phyloP scores from a whole-genome alignment of 352 stramenopile genomes.

The Pelagophyceae sp. region DNA sequence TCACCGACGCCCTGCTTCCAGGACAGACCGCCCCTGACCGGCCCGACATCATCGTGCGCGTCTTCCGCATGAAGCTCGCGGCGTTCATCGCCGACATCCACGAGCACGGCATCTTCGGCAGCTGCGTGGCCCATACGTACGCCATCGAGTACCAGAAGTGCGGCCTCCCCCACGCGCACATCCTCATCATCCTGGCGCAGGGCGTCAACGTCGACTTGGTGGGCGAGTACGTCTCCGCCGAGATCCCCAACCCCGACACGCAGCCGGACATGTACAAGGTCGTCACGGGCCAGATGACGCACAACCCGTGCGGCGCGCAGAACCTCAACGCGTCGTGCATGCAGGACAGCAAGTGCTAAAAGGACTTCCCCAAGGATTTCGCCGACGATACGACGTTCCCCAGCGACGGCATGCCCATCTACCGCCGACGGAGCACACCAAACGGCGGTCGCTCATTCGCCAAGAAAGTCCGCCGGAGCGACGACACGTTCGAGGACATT shows the following conservation, averaged over 20 bases:
- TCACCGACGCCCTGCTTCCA: conserved; percentile 30
- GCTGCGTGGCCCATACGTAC: conserved; percentile 31
- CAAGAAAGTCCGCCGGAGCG: conserved; percentile 1
- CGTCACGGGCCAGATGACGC: conserved; percentile 24
- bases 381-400: conserved; percentile 2
- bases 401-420: conserved; percentile 3
- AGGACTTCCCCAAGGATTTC: conserved; percentile 32
- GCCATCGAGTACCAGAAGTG: conserved; percentile 51
- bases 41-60: conserved; percentile 36
- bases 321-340: conserved; percentile 22
- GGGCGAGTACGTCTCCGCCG: conserved; percentile 29
- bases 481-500: neutral
- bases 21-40: conserved; percentile 24
- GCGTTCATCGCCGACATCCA: conserved; percentile 35
- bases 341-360: conserved; percentile 34
- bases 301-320: conserved; percentile 18
- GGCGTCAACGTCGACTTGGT: conserved; percentile 28
- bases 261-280: conserved; percentile 15
- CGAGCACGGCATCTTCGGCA: conserved; percentile 34
- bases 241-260: conserved; percentile 17
- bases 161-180: conserved; percentile 45
- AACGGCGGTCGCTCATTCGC: conserved; percentile 22
- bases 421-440: conserved; percentile 18
- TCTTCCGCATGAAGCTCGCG: conserved; percentile 40
- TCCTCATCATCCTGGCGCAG: conserved; percentile 42